A percentile compares a stretch with the other conserved stretches of the same genome.
Evolutionary conservation across 768 basidiomycete species (phyloP).

Genomic region (Serpula lacrymans): DNA sequence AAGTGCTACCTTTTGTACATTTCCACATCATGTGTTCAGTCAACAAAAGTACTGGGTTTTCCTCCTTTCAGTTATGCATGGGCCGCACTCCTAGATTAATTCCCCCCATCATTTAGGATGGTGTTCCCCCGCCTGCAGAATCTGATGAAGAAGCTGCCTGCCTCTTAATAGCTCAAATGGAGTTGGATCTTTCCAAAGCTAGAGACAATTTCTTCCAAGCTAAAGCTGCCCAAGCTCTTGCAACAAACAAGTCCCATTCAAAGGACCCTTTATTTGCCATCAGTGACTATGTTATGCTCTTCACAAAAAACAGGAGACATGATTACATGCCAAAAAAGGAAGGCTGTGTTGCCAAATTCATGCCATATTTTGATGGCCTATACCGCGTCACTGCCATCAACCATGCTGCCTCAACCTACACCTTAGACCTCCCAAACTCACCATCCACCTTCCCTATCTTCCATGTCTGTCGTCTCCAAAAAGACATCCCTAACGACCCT

Average conservation of each 20-base stretch:
- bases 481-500: conserved; percentile 17
- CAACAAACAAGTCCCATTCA: conserved; percentile 1
- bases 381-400: conserved; percentile 15
- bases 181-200: conserved; percentile 24
- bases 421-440: conserved; percentile 17
- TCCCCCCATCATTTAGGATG: background rate
- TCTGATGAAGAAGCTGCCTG: background rate
- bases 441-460: conserved; percentile 17
- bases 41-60: conserved; percentile 10
- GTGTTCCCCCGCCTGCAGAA: background rate
- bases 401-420: conserved; percentile 13
- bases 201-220: conserved; percentile 31
- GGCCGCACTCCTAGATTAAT: background rate
- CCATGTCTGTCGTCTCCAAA: conserved; percentile 19
- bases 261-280: background rate
- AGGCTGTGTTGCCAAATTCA: background rate
- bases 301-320: background rate
- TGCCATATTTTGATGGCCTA: background rate
- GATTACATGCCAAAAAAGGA: no score
- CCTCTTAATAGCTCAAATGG: no score
- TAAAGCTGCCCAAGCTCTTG: conserved; percentile 21
- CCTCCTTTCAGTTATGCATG: conserved; percentile 7
- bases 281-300: conserved; percentile 13
- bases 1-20: background rate
- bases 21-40: conserved; percentile 16